These are phyloP conservation scores for Hortaea werneckii DNA, from an alignment of 2,329 filamentous ascomycete species.

Conservation along the genomic window DNA sequence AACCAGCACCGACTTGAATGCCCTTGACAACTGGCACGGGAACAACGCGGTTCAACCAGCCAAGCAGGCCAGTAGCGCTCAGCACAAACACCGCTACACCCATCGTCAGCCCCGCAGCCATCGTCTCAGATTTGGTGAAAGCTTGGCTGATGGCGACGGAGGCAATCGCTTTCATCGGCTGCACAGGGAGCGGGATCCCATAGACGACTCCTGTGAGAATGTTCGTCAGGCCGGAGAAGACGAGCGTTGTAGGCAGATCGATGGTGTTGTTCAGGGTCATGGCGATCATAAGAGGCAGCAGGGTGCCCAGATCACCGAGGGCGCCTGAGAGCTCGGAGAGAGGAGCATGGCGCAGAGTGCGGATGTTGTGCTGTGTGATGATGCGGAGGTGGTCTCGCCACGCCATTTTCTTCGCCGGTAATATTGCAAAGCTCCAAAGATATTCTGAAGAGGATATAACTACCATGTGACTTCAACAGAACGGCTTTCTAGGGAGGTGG, in stretches of 20 bases:
- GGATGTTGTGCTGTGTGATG: slow-evolving; percentile 40
- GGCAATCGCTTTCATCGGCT: slow-evolving; percentile 85
- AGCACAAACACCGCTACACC: slow-evolving; percentile 63
- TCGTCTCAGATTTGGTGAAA: slow-evolving; percentile 58
- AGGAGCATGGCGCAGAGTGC: slow-evolving; percentile 45
- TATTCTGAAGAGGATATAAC: too few relatives aligned
- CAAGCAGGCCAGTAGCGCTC: slow-evolving; percentile 68
- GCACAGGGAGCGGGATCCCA: slow-evolving; percentile 81
- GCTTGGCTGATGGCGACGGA: slow-evolving; percentile 69
- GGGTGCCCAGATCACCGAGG: slow-evolving; percentile 78
- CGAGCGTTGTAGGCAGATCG: slow-evolving; percentile 69
- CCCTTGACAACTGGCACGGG: slow-evolving; percentile 86
- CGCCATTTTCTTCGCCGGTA: not conserved
- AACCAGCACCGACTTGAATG: slow-evolving; percentile 84
- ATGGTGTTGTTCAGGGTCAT: slow-evolving; percentile 70
- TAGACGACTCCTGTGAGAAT: slow-evolving; percentile 72
- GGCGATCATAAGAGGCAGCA: slow-evolving; percentile 80
- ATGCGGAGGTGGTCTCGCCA: slow-evolving; percentile 13
- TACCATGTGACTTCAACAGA: too few relatives aligned
- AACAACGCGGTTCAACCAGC: slow-evolving; percentile 61
- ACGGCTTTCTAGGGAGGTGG: too few relatives aligned
- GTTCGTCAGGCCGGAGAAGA: slow-evolving; percentile 84
- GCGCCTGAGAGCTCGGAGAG: slow-evolving; percentile 78
- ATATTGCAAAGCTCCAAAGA: too few relatives aligned
- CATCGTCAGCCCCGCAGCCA: slow-evolving; percentile 77